Evolutionary conservation across 2,329 filamentous ascomycete species (phyloP).

Genomic region (Orbilia quercus): DNA sequence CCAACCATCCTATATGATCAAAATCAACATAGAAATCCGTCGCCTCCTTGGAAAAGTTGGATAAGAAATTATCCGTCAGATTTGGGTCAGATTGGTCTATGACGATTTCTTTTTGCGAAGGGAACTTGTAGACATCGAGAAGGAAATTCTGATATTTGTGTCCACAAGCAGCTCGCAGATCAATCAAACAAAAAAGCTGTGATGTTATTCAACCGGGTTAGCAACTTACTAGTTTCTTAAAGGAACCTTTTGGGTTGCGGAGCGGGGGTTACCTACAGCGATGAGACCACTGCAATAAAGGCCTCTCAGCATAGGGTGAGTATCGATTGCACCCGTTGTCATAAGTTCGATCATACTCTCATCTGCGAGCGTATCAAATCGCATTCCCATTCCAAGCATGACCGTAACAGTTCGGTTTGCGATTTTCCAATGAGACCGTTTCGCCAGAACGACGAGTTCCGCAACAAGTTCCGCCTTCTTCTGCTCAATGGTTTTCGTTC

Average conservation of each 20-base stretch:
- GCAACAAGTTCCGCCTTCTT: constrained; percentile 84
- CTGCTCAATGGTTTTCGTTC: constrained; percentile 72
- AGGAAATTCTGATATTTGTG: constrained; percentile 91
- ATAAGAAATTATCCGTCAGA: constrained; percentile 83
- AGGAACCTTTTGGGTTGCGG: too few species aligned
- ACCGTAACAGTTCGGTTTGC: constrained; percentile 89
- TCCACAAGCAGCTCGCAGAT: constrained; percentile 83
- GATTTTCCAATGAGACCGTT: constrained; percentile 93
- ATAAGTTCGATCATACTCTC: constrained; percentile 84
- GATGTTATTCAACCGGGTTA: background rate
- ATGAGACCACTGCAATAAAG: constrained; percentile 85
- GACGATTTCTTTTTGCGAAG: constrained; percentile 78
- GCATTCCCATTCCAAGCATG: constrained; percentile 86
- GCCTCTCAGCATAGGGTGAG: constrained; percentile 84
- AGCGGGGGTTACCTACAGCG: constrained; percentile 62
- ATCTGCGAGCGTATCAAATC: constrained; percentile 89
- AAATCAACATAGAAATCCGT: constrained; percentile 90
- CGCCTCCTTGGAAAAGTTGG: constrained; percentile 78
- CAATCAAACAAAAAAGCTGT: constrained; percentile 81
- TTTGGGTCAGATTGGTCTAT: constrained; percentile 79
- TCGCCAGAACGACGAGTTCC: constrained; percentile 81
- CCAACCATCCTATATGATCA: constrained; percentile 94
- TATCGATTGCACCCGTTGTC: constrained; percentile 83
- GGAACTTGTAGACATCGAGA: constrained; percentile 79
- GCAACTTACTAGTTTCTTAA: background rate